These are phyloP conservation scores for Calocybe gambosa DNA, from an alignment of 1,284 basidiomycete genomes.

Conservation along the genomic window DNA sequence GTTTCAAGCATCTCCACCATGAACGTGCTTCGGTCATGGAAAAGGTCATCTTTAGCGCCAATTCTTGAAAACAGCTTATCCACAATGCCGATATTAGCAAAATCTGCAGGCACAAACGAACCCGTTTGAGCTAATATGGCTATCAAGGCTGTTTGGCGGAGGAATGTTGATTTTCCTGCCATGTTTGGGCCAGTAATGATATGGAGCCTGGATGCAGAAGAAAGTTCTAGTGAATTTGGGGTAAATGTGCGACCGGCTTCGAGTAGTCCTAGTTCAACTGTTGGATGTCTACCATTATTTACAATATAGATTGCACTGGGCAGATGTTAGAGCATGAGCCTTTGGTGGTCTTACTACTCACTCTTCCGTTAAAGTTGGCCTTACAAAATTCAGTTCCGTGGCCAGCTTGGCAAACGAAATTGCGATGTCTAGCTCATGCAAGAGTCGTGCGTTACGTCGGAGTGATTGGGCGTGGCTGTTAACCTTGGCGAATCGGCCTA, in stretches of 20 bases:
- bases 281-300: constrained; percentile 82
- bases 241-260: constrained; percentile 72
- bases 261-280: constrained; percentile 86
- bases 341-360: constrained; percentile 30
- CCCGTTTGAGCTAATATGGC: constrained; percentile 90
- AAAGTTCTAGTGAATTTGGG: constrained; percentile 73
- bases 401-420: constrained; percentile 82
- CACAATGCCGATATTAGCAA: constrained; percentile 77
- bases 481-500: constrained; percentile 40
- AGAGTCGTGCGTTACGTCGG: constrained; percentile 70
- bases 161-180: constrained; percentile 90
- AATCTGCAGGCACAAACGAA: constrained; percentile 86
- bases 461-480: constrained; percentile 50
- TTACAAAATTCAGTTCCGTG: constrained; percentile 69
- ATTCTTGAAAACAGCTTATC: constrained; percentile 91
- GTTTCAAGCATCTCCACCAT: constrained; percentile 92
- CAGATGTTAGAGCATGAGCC: constrained; percentile 1
- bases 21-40: constrained; percentile 89
- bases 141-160: constrained; percentile 90
- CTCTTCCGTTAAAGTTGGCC: constrained; percentile 70
- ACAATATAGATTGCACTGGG: constrained; percentile 48
- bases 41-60: constrained; percentile 95
- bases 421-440: constrained; percentile 88
- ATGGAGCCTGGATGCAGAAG: constrained; percentile 55
- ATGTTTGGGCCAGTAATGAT: constrained; percentile 96